phyloP scores from a whole-genome alignment of 768 basidiomycete species.

The Floccularia luteovirens region DNA sequence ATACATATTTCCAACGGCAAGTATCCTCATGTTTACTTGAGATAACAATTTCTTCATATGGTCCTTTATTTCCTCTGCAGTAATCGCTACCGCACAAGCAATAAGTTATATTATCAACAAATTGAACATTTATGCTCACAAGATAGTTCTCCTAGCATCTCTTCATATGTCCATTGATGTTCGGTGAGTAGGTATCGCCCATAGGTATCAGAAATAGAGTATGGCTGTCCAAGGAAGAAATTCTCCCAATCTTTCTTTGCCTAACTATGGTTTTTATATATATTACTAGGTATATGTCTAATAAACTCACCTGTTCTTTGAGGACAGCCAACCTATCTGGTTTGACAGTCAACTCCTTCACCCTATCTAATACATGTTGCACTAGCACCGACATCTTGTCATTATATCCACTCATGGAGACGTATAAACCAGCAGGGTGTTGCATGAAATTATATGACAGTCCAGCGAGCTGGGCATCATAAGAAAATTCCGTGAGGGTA shows the following conservation, averaged over 20 bases:
- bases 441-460: slow-evolving; percentile 63
- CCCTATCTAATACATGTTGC: slow-evolving; percentile 61
- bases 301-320: slow-evolving; percentile 65
- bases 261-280: slow-evolving; percentile 29
- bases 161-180: slow-evolving; percentile 67
- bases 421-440: slow-evolving; percentile 56
- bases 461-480: slow-evolving; percentile 90
- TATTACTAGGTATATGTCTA: too few species aligned
- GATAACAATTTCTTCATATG: slow-evolving; percentile 57
- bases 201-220: slow-evolving; percentile 73
- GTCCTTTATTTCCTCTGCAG: slow-evolving; percentile 56
- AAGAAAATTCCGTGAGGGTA: slow-evolving; percentile 82
- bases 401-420: slow-evolving; percentile 80
- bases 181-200: slow-evolving; percentile 64
- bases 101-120: not conserved
- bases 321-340: slow-evolving; percentile 73
- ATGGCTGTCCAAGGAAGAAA: slow-evolving; percentile 81
- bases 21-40: slow-evolving; percentile 58
- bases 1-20: slow-evolving; percentile 80
- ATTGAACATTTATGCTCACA: slow-evolving; percentile 35
- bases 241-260: slow-evolving; percentile 77
- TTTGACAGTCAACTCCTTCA: slow-evolving; percentile 56
- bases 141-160: slow-evolving; percentile 68
- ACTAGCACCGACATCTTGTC: slow-evolving; percentile 80
- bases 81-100: slow-evolving; percentile 44